Conservation (phyloP, 2,329 filamentous ascomycete genomes). For the Fusarium sarcochroum region DNA sequence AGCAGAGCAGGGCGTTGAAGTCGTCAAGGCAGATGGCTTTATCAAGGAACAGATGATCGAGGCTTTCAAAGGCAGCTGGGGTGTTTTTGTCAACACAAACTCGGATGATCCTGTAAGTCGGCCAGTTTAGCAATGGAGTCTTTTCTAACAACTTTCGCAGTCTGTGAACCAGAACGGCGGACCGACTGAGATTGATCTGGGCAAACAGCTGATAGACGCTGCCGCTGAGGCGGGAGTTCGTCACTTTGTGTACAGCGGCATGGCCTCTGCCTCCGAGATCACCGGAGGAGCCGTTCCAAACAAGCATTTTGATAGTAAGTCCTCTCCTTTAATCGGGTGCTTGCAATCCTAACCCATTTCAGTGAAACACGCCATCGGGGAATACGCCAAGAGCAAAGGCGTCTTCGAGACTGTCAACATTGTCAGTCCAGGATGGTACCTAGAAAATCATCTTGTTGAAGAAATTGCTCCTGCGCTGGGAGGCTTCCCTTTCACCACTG, state of each 20-base stretch:
- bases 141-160: conserved; percentile 29
- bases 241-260: conserved; percentile 56
- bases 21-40: conserved; percentile 51
- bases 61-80: conserved; percentile 53
- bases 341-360: neutral
- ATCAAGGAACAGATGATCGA: conserved; percentile 42
- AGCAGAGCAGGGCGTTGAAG: conserved; percentile 46
- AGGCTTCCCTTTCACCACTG: conserved; percentile 56
- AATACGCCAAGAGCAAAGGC: conserved; percentile 52
- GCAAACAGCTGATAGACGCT: conserved; percentile 53
- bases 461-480: conserved; percentile 55
- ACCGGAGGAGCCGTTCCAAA: conserved; percentile 52
- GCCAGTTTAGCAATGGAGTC: neutral
- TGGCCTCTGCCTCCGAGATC: conserved; percentile 51
- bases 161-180: conserved; percentile 45
- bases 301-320: conserved; percentile 54
- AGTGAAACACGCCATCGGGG: conserved; percentile 57
- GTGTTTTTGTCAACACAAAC: conserved; percentile 53
- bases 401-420: conserved; percentile 55
- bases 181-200: conserved; percentile 54
- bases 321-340: accelerated
- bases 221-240: conserved; percentile 52
- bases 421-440: conserved; percentile 58
- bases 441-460: conserved; percentile 57
- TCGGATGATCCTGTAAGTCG: conserved; percentile 50